Evolutionary conservation across 805 yeast species (phyloP).

Genomic region (Alloascoidea africana): DNA sequence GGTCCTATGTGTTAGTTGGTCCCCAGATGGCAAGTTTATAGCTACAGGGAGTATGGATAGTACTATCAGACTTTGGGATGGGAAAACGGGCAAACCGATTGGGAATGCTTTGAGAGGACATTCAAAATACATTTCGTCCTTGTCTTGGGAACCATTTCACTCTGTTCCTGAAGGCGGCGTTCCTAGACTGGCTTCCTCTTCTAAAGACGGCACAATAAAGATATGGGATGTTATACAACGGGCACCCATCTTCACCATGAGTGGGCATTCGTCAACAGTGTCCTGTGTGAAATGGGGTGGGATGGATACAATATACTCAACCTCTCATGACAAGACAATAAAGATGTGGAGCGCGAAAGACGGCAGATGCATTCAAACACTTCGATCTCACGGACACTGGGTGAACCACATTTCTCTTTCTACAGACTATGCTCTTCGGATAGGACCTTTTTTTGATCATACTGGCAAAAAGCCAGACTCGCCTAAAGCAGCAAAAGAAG

Average conservation of each 20-base stretch:
- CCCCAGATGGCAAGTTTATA: conserved; percentile 79
- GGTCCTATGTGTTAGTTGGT: conserved; percentile 86
- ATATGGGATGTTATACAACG: conserved; percentile 79
- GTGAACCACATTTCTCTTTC: conserved; percentile 86
- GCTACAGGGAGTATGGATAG: conserved; percentile 97
- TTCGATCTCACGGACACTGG: conserved; percentile 95
- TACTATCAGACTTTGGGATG: conserved; percentile 80
- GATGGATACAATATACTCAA: conserved; percentile 64
- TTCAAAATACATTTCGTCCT: conserved; percentile 74
- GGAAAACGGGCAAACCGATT: conserved; percentile 51
- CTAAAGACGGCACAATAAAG: conserved; percentile 81
- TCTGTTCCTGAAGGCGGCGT: conserved; percentile 46
- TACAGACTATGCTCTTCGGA: conserved; percentile 75
- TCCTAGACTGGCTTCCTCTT: conserved; percentile 60
- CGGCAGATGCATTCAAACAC: conserved; percentile 65
- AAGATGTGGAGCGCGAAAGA: conserved; percentile 77
- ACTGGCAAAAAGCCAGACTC: conserved; percentile 35
- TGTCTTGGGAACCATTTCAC: conserved; percentile 93
- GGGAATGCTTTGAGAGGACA: conserved; percentile 76
- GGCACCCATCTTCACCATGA: conserved; percentile 49
- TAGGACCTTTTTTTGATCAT: conserved; percentile 85
- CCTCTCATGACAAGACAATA: conserved; percentile 89
- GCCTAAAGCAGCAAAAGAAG: conserved; percentile 34
- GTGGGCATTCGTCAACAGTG: conserved; percentile 81
- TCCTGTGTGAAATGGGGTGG: conserved; percentile 99